Evolutionary conservation across 306 rosid genomes (phyloP), one percentile per base, ranked within the genome.

Genomic region (Hippophae gyantsensis): DNA sequence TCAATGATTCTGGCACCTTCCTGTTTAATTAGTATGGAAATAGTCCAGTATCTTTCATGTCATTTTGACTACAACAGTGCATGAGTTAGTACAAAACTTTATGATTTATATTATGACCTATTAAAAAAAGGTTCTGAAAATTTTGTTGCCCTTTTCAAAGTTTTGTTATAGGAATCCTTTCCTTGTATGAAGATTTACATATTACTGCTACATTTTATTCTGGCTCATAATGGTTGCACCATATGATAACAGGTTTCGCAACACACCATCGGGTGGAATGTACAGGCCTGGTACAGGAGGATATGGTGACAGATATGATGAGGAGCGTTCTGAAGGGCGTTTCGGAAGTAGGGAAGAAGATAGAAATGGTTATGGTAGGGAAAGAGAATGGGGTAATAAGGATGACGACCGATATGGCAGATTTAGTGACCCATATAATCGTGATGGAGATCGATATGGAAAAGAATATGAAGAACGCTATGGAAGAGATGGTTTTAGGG

Each of bases 391-490:
- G 81, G 85, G 90, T 48, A 75, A 58, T 65, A 83, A 75, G 78
- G 98, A 92, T 73, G 99, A 92, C 43, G 95, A 92, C 11, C 82
- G 82, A 10, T 63, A 63, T 50, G 78, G 79, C n/a, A 77, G 70
- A 68, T 54, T 53, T 48, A 76, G 79, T 56, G 82, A 73, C 64
- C 70, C 82, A 48, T 14, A 64, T 32, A 32, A 4, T 71, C 92
- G 87, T 71, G 98, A 90, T 60, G 92, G 95, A 60, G 95, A 92
- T 65, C 90, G 83, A 60, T 76, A 88, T 76, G 79, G 90, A 27
- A 78, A 83, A 75, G 97, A 86, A 64, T 76, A 78, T 60, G 96
- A 85, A 55, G 98, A 85, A 11, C 87, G 83, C 68, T 76, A 84
- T 70, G 72, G 82, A 68, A 79, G 87, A 62, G 95, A 87, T 52